Percentiles rank a stretch among this genome's conserved stretches.
Evolutionary conservation across 2,329 filamentous ascomycete genomes (phyloP).

Genomic region (Iodosphaeria phyllophila): DNA sequence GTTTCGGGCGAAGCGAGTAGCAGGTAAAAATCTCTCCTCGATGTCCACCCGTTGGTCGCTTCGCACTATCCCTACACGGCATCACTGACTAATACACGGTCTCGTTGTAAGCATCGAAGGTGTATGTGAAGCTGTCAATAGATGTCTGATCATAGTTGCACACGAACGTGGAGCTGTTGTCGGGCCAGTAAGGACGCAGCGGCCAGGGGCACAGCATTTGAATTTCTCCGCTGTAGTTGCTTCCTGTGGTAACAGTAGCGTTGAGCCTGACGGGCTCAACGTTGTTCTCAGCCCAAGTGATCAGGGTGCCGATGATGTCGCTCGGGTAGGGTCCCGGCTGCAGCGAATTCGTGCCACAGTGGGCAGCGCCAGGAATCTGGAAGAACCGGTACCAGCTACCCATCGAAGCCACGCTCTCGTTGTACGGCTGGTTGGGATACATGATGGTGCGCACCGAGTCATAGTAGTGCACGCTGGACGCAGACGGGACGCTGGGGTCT

Average conservation of each 20-base stretch:
- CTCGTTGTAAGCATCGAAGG: conserved; percentile 8
- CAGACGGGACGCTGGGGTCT: conserved; percentile 23
- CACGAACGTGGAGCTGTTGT: conserved; percentile 7
- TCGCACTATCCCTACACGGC: too few relatives aligned
- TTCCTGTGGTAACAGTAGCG: conserved; percentile 15
- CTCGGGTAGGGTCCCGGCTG: conserved; percentile 28
- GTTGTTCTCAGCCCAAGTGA: conserved; percentile 48
- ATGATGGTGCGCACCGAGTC: conserved; percentile 26
- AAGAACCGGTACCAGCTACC: conserved; percentile 35
- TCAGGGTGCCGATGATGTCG: conserved; percentile 50
- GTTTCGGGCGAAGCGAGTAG: too few relatives aligned
- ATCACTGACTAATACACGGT: too few relatives aligned
- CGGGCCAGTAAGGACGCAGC: conserved; percentile 12
- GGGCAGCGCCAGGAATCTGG: conserved; percentile 31
- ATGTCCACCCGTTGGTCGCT: too few relatives aligned
- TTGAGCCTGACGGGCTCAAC: conserved; percentile 16
- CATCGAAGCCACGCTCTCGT: conserved; percentile 20
- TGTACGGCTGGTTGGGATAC: conserved; percentile 20
- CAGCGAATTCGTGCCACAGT: conserved; percentile 26
- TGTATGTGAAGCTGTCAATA: conserved; percentile 12
- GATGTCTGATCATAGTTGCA: conserved; percentile 7
- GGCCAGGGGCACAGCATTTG: conserved; percentile 21
- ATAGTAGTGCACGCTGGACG: conserved; percentile 27
- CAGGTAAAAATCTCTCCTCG: too few relatives aligned
- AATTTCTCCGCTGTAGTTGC: conserved; percentile 13